Conservation (phyloP, 192 early-diverging fungal species). For the Rhizoclosmatium globosum region DNA sequence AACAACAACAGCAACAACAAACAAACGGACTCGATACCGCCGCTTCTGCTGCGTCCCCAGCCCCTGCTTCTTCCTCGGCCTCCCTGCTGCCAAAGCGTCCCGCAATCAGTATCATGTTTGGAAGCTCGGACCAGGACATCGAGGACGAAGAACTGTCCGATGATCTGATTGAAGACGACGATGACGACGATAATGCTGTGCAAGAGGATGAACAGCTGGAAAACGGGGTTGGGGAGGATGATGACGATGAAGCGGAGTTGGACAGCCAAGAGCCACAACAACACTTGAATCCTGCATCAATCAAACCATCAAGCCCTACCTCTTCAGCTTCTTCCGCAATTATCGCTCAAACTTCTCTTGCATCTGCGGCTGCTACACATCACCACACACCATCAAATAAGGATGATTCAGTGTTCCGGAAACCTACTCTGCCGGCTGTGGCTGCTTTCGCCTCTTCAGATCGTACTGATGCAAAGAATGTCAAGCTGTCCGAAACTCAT, state of each 20-base stretch:
- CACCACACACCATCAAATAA: too few relatives aligned
- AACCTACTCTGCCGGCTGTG: too few relatives aligned
- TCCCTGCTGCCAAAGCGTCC: neutral
- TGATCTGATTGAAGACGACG: neutral
- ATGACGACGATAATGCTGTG: neutral
- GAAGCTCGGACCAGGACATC: neutral
- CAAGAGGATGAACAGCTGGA: neutral
- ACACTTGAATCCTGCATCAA: too few relatives aligned
- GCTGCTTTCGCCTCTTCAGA: too few relatives aligned
- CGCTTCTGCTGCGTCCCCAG: neutral
- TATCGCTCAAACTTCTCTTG: too few relatives aligned
- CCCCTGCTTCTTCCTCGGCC: neutral
- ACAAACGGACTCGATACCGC: neutral
- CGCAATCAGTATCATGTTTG: neutral
- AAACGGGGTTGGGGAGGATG: neutral
- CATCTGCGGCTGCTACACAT: too few relatives aligned
- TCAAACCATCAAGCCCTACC: too few relatives aligned
- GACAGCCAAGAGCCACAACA: neutral
- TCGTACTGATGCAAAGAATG: too few relatives aligned
- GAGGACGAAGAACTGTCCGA: neutral
- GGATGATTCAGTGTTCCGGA: too few relatives aligned
- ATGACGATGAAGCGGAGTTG: neutral
- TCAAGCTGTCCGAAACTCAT: too few relatives aligned
- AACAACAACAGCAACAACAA: neutral
- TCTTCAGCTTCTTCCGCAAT: too few relatives aligned